phyloP scores from a whole-genome alignment of 352 stramenopile species.

The Globisporangium uncinulatum region DNA sequence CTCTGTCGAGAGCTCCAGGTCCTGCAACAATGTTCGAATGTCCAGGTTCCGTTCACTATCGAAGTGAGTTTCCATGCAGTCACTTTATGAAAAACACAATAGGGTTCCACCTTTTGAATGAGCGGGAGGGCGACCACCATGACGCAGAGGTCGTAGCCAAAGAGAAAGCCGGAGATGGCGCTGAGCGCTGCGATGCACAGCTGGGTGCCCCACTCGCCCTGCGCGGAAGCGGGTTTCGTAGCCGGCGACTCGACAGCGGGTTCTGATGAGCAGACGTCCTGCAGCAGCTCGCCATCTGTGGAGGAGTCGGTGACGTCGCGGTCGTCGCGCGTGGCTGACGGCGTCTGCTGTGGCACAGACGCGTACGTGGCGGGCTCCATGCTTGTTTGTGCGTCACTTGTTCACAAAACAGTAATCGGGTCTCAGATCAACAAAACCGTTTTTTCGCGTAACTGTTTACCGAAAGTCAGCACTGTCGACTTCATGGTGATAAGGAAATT shows the following conservation, averaged over 20 bases:
- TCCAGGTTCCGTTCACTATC: not conserved
- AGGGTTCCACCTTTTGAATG: slow-evolving; percentile 34
- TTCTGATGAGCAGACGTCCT: not conserved
- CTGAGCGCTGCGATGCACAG: slow-evolving; percentile 52
- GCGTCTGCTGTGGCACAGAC: slow-evolving; percentile 9
- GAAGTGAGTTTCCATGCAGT: not conserved
- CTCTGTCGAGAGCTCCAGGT: slow-evolving; percentile 47
- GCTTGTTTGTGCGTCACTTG: too few species aligned
- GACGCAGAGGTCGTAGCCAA: slow-evolving; percentile 72
- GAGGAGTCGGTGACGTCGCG: not conserved
- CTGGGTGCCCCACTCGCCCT: slow-evolving; percentile 20
- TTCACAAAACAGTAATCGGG: too few species aligned
- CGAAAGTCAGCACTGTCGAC: too few species aligned
- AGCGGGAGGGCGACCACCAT: slow-evolving; percentile 68
- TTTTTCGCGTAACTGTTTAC: too few species aligned
- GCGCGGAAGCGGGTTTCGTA: not conserved
- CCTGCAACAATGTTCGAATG: slow-evolving; percentile 13
- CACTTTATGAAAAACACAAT: not conserved
- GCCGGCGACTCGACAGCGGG: not conserved
- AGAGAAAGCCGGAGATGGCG: slow-evolving; percentile 64
- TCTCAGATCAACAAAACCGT: too few species aligned
- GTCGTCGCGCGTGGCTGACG: not conserved
- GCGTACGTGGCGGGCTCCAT: slow-evolving; percentile 1
- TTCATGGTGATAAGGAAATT: too few species aligned
- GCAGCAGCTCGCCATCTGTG: slow-evolving; percentile 7